Evolutionary conservation across 768 basidiomycete genomes (phyloP).

Genomic region (Lentinula detonsa): DNA sequence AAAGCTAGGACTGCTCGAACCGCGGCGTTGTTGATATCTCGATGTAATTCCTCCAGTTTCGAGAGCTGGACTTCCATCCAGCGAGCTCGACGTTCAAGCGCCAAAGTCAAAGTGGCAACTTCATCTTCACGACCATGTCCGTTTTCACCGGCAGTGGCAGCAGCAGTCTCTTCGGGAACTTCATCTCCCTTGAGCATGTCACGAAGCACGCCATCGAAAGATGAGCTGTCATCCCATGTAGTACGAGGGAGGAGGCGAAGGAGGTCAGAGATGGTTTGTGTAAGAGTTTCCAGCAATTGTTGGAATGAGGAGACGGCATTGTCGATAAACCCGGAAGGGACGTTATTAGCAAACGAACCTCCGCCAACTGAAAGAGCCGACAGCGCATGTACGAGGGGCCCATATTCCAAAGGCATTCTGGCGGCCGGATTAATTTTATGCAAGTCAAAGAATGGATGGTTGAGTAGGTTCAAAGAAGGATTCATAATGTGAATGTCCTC

Average conservation of each 20-base stretch:
- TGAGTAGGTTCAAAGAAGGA: conserved; percentile 58
- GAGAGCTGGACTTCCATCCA: conserved; percentile 93
- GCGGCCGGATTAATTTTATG: conserved; percentile 68
- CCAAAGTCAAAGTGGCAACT: conserved; percentile 76
- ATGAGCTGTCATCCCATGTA: conserved; percentile 88
- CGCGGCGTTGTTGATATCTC: conserved; percentile 85
- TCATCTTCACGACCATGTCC: conserved; percentile 70
- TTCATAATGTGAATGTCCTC: conserved; percentile 59
- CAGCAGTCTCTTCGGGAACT: conserved; percentile 62
- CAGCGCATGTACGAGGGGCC: conserved; percentile 78
- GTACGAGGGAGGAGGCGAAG: conserved; percentile 81
- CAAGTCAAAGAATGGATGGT: conserved; percentile 72
- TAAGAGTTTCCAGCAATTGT: conserved; percentile 80
- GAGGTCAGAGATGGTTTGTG: conserved; percentile 85
- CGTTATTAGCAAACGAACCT: conserved; percentile 76
- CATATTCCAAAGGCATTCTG: conserved; percentile 79
- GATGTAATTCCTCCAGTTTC: conserved; percentile 83
- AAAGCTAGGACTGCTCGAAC: conserved; percentile 76
- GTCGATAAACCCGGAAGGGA: conserved; percentile 86
- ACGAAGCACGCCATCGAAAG: conserved; percentile 78
- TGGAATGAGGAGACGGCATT: conserved; percentile 89
- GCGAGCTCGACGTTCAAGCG: conserved; percentile 81
- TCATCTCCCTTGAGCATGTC: conserved; percentile 90
- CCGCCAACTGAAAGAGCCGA: conserved; percentile 84
- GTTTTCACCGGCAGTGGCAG: conserved; percentile 38